Evolutionary conservation across 2,329 filamentous ascomycete genomes (phyloP).

Genomic region (Colletotrichum viniferum): DNA sequence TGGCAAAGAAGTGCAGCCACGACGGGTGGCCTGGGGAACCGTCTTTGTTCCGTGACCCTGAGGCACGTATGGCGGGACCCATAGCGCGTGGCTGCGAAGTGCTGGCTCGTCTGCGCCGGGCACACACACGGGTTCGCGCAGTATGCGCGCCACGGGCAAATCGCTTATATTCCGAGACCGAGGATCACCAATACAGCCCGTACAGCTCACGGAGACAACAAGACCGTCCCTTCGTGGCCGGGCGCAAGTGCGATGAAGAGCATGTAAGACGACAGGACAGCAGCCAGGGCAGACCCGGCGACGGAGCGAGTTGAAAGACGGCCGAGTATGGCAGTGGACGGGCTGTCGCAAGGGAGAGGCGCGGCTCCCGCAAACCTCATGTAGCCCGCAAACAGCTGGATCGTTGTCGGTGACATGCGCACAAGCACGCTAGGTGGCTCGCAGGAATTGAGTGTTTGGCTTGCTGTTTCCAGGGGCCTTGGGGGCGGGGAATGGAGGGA

Average conservation of each 20-base stretch:
- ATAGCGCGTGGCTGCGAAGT: constrained; percentile 4
- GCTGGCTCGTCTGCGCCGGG: neutral
- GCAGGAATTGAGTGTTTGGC: neutral
- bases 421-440: neutral
- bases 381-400: neutral
- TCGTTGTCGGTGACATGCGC: neutral
- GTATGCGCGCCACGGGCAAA: neutral
- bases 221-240: neutral
- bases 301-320: neutral
- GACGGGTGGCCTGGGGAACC: constrained; percentile 6
- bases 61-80: neutral
- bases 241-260: neutral
- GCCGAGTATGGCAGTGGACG: neutral
- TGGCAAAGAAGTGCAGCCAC: neutral
- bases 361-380: neutral
- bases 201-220: neutral
- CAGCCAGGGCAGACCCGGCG: neutral
- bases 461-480: neutral
- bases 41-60: constrained; percentile 8
- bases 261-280: neutral
- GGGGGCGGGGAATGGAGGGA: neutral
- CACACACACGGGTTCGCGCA: constrained; percentile 6
- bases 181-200: neutral
- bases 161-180: neutral
- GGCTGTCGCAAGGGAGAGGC: neutral